Percentiles rank a stretch among this genome's conserved stretches.
Conservation (phyloP, 805 yeast genomes). For the Candida tammaniensis region DNA sequence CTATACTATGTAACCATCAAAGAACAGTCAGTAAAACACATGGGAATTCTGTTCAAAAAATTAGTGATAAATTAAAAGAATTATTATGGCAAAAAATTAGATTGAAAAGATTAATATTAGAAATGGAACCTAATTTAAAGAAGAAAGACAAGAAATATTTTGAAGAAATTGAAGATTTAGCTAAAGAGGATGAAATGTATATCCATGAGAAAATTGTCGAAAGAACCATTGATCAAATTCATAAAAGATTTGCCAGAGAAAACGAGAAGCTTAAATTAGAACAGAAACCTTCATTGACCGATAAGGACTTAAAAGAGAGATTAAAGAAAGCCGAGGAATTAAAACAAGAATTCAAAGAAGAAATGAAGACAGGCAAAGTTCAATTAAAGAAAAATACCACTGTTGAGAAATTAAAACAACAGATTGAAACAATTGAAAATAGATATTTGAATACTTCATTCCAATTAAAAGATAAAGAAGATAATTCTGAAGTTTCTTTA, state of each 20-base stretch:
- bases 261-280: conserved; percentile 69
- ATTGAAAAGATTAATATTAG: conserved; percentile 65
- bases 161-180: conserved; percentile 63
- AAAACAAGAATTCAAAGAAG: conserved; percentile 50
- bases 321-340: conserved; percentile 53
- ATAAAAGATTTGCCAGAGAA: conserved; percentile 69
- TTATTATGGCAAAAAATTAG: conserved; percentile 82
- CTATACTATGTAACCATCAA: conserved; percentile 95
- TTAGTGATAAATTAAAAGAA: conserved; percentile 73
- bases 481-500: conserved; percentile 87
- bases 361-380: conserved; percentile 56
- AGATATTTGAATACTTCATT: conserved; percentile 66
- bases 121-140: conserved; percentile 53
- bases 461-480: conserved; percentile 88
- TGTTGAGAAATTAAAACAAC: conserved; percentile 69
- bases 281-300: conserved; percentile 49
- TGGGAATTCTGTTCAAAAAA: conserved; percentile 75
- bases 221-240: conserved; percentile 62
- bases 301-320: conserved; percentile 57
- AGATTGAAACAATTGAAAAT: conserved; percentile 68
- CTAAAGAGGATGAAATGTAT: conserved; percentile 58
- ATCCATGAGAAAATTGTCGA: conserved; percentile 61
- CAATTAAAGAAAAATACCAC: conserved; percentile 50
- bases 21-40: conserved; percentile 86
- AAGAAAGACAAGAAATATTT: conserved; percentile 58